phyloP scores from a whole-genome alignment of 768 basidiomycete species.

The Hirschioporus abietinus region DNA sequence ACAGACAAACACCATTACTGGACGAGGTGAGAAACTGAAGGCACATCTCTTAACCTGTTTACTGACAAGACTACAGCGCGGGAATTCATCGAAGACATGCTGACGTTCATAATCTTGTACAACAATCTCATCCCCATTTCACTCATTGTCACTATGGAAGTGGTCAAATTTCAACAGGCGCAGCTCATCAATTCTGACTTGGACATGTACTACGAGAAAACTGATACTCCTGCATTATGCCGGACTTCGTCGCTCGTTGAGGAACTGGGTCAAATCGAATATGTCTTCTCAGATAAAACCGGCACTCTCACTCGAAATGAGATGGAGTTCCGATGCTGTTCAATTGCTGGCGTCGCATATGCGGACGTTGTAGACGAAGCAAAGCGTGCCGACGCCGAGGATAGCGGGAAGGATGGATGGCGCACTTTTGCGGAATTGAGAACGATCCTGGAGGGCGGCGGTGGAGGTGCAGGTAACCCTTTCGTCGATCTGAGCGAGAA shows the following conservation, averaged over 20 bases:
- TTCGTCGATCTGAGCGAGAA: slow-evolving; percentile 44
- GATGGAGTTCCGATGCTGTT: slow-evolving; percentile 94
- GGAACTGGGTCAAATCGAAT: slow-evolving; percentile 97
- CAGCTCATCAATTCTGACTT: slow-evolving; percentile 95
- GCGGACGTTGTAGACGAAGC: slow-evolving; percentile 88
- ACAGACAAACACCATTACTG: slow-evolving; percentile 51
- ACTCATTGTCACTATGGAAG: slow-evolving; percentile 98
- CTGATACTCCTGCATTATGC: slow-evolving; percentile 95
- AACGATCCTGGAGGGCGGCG: slow-evolving; percentile 40
- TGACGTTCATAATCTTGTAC: slow-evolving; percentile 98
- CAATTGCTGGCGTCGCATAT: slow-evolving; percentile 84
- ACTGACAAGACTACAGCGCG: slow-evolving; percentile 41
- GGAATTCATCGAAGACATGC: slow-evolving; percentile 86
- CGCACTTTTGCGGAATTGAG: slow-evolving; percentile 75
- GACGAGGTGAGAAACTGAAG: slow-evolving; percentile 46
- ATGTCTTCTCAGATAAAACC: slow-evolving; percentile 92
- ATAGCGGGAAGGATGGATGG: slow-evolving; percentile 56
- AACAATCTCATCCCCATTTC: slow-evolving; percentile 99
- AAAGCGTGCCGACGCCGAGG: slow-evolving; percentile 60
- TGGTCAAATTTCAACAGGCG: slow-evolving; percentile 98
- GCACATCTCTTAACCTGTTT: not conserved
- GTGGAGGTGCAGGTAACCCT: slow-evolving; percentile 38
- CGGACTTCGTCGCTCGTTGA: slow-evolving; percentile 98
- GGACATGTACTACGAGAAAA: slow-evolving; percentile 95
- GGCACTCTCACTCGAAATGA: slow-evolving; percentile 96